These are phyloP conservation scores for Penicillium waksmanii DNA, from an alignment of 495 filamentous ascomycete species.

Conservation along the genomic window DNA sequence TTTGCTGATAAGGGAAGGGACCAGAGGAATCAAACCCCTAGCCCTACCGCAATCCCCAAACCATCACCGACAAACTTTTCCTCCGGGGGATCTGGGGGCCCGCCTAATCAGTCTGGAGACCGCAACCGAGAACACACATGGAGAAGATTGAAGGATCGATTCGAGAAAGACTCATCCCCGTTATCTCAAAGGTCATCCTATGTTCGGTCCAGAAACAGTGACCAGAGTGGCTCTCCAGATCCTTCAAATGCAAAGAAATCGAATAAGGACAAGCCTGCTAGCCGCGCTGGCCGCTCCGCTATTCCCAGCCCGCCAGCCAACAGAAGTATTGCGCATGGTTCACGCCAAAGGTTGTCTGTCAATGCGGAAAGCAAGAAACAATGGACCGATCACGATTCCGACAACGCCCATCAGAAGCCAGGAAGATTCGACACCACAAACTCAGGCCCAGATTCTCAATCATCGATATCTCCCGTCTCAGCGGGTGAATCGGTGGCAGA, in stretches of 20 bases:
- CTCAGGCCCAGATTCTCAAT: conserved; percentile 36
- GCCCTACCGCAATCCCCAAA: conserved; percentile 28
- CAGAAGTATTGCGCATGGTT: conserved; percentile 14
- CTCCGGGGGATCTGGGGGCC: conserved; percentile 17
- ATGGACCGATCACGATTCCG: conserved; percentile 26
- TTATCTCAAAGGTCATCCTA: conserved; percentile 19
- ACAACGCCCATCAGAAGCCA: conserved; percentile 9
- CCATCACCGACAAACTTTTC: conserved; percentile 18
- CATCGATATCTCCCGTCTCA: conserved; percentile 42
- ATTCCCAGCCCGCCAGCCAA: conserved; percentile 32
- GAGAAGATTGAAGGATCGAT: conserved; percentile 36
- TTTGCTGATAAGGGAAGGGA: conserved; percentile 25
- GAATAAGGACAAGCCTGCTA: background rate
- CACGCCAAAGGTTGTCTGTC: conserved; percentile 8
- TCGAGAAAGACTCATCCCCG: conserved; percentile 35
- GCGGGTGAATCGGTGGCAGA: conserved; percentile 38
- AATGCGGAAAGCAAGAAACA: conserved; percentile 25
- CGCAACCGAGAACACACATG: conserved; percentile 38
- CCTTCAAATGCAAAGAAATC: background rate
- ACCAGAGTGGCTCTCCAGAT: conserved; percentile 18
- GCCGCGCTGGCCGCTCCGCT: conserved; percentile 21
- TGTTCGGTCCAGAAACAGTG: conserved; percentile 27
- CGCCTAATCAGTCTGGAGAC: conserved; percentile 17
- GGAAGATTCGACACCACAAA: conserved; percentile 29
- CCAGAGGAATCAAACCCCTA: conserved; percentile 23